phyloP scores from a whole-genome alignment of 306 rosid species.

The Aeschynomene evenia region DNA sequence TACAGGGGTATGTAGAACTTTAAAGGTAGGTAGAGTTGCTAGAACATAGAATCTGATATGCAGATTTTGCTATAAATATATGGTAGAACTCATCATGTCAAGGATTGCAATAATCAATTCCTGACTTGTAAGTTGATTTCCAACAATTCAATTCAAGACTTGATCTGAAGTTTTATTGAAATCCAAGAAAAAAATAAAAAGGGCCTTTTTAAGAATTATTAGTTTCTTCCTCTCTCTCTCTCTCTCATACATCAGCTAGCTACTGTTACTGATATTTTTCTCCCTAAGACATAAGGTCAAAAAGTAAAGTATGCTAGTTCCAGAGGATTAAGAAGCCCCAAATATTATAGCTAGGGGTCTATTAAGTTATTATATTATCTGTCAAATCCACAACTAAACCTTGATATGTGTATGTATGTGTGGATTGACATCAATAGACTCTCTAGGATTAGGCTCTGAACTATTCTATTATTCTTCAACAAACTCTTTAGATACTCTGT shows the following conservation, averaged over 20 bases:
- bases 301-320: not conserved
- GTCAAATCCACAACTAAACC: not conserved
- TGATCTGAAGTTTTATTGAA: not conserved
- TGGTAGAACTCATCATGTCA: not conserved
- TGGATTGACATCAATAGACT: not conserved
- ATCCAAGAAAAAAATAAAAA: not conserved
- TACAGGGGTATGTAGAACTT: not conserved
- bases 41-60: slow-evolving; percentile 1
- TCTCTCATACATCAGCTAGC: not conserved
- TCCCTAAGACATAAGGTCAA: not conserved
- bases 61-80: not conserved
- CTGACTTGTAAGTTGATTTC: not conserved
- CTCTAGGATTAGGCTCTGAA: not conserved
- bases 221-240: too few species aligned
- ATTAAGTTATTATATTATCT: not conserved
- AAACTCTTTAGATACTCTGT: not conserved
- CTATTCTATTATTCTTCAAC: not conserved
- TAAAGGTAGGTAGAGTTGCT: not conserved
- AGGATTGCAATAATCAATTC: not conserved
- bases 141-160: not conserved
- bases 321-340: not conserved
- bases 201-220: too few species aligned
- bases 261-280: not conserved
- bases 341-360: not conserved
- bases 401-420: too few species aligned